Evolutionary conservation across 2,329 filamentous ascomycete species (phyloP).

Genomic region (Trichoderma atroviride): DNA sequence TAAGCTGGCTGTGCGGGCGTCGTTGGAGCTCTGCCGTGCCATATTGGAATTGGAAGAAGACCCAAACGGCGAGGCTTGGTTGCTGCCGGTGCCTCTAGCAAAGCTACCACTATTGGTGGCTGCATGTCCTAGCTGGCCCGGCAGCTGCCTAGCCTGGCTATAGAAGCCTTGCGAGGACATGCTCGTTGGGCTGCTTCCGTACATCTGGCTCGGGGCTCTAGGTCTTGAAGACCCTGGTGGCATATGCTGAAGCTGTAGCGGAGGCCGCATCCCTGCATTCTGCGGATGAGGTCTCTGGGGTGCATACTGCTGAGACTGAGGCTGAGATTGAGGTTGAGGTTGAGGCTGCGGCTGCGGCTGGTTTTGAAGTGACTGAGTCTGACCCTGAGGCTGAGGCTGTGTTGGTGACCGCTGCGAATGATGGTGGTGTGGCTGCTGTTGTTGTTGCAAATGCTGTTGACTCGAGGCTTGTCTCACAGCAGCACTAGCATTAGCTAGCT

Average conservation of each 20-base stretch:
- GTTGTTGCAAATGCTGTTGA: slow-evolving; percentile 23
- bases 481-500: slow-evolving; percentile 25
- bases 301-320: slow-evolving; percentile 17
- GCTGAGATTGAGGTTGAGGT: neutral
- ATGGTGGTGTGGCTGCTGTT: neutral
- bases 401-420: slow-evolving; percentile 22
- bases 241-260: slow-evolving; percentile 28
- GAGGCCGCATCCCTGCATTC: slow-evolving; percentile 6
- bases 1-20: slow-evolving; percentile 12
- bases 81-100: slow-evolving; percentile 24
- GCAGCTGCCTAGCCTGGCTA: slow-evolving; percentile 30
- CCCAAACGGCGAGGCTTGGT: slow-evolving; percentile 28
- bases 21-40: slow-evolving; percentile 27
- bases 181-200: slow-evolving; percentile 18
- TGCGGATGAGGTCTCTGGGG: slow-evolving; percentile 20
- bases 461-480: slow-evolving; percentile 19
- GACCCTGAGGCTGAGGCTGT: slow-evolving; percentile 3
- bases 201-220: slow-evolving; percentile 24
- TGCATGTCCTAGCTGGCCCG: slow-evolving; percentile 29
- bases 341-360: slow-evolving; percentile 6
- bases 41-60: slow-evolving; percentile 27
- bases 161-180: slow-evolving; percentile 27
- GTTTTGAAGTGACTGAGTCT: slow-evolving; percentile 9
- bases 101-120: slow-evolving; percentile 25
- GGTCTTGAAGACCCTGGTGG: slow-evolving; percentile 12